phyloP scores from a whole-genome alignment of 2,329 filamentous ascomycete genomes.

The Juglanconis juglandina region DNA sequence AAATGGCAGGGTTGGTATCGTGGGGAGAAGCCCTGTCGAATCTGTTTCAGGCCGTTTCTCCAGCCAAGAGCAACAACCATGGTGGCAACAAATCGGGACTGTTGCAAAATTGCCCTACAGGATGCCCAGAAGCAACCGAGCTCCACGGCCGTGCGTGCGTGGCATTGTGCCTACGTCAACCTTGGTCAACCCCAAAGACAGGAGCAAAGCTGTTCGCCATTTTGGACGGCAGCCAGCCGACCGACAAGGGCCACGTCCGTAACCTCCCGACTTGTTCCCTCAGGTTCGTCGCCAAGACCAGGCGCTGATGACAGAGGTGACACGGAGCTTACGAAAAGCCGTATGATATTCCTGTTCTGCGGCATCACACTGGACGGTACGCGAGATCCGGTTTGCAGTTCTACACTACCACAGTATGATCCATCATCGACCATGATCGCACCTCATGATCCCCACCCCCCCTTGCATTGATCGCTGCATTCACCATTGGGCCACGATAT shows the following conservation, averaged over 20 bases:
- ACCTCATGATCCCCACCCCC: neutral
- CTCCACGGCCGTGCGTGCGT: neutral
- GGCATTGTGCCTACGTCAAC: neutral
- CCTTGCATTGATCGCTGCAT: slow-evolving; percentile 7
- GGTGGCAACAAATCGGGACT: neutral
- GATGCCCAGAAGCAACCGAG: neutral
- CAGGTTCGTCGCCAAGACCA: neutral
- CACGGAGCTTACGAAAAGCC: slow-evolving; percentile 2
- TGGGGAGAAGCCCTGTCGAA: slow-evolving; percentile 15
- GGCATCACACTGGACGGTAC: neutral
- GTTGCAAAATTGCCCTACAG: neutral
- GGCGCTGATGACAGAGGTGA: slow-evolving; percentile 15
- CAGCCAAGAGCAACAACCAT: neutral
- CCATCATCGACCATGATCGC: neutral
- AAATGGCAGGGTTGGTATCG: slow-evolving; percentile 13
- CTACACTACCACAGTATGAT: neutral
- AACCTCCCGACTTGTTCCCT: neutral
- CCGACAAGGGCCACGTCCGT: slow-evolving; percentile 2
- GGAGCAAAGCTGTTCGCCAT: slow-evolving; percentile 2
- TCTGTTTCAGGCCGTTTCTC: slow-evolving; percentile 13
- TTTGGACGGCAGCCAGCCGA: slow-evolving; percentile 5
- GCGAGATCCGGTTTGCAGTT: slow-evolving; percentile 4
- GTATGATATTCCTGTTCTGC: neutral
- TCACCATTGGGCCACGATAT: slow-evolving; percentile 16
- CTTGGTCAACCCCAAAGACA: too few relatives aligned